A percentile compares a stretch with the other conserved stretches of the same genome.
Evolutionary conservation across 1,139 yeast genomes (phyloP).

Genomic region (Zygoascus sp.): DNA sequence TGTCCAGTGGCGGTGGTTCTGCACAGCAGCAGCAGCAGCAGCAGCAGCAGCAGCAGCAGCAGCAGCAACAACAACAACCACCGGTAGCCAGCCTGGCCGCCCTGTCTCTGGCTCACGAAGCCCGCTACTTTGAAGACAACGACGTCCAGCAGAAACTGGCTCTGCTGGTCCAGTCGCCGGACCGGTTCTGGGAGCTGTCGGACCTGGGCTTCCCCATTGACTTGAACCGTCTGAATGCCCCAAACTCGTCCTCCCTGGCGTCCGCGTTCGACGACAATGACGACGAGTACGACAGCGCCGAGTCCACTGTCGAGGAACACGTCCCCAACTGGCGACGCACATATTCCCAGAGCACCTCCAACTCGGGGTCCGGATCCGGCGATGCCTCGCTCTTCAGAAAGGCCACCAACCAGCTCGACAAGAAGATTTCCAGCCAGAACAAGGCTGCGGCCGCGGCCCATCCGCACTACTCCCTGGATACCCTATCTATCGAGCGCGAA

Average conservation of each 20-base stretch:
- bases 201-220: constrained; percentile 31
- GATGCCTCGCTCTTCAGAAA: neutral
- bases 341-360: constrained; percentile 2
- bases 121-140: constrained; percentile 22
- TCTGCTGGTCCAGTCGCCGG: constrained; percentile 22
- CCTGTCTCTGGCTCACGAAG: neutral
- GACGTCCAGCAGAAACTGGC: constrained; percentile 25
- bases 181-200: constrained; percentile 29
- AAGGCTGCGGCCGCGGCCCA: too few relatives aligned
- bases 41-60: too few relatives aligned
- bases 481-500: constrained; percentile 19
- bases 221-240: constrained; percentile 1
- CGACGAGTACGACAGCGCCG: neutral
- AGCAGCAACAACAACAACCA: too few relatives aligned
- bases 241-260: too few relatives aligned
- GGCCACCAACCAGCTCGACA: constrained; percentile 5
- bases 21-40: too few relatives aligned
- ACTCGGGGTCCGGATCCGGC: constrained; percentile 1
- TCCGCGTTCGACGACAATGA: constrained; percentile 1
- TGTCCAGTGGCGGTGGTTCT: neutral
- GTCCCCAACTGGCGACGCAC: neutral
- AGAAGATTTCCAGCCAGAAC: neutral
- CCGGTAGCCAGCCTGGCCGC: neutral
- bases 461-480: neutral
- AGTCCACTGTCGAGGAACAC: constrained; percentile 6